Base-by-base conservation (phyloP, 108 stramenopile species). In the Discostella pseudostelligera region DNA sequence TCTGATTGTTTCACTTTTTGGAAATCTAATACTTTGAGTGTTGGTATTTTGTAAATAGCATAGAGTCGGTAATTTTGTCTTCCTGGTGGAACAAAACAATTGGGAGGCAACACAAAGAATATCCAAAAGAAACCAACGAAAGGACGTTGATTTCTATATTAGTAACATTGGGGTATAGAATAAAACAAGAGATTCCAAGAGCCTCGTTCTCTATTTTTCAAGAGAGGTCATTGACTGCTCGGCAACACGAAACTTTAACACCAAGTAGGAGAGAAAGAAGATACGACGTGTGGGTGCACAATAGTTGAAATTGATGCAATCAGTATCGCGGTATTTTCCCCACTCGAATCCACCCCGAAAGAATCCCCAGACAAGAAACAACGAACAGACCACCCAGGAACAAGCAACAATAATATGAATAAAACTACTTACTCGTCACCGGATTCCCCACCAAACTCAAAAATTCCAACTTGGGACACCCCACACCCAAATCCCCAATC, bases 41-140 rank as follows among this genome's bases (percentile, higher is more conserved):
- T 76, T n/a, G 88, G 87, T 59, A 86, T 74, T 73, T 81, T 76
- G 61, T 79, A 43, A 44, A 91, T 86, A 44, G 66, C 66, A 59
- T 83, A 78, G 25, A 93, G 72, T 22, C 92, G 76, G 67, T 93
- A 93, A 64, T 93, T 83, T 61, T 92, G 91, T 67, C 88, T 82
- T 67, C 84, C 90, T 92, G 43, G 49, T 36, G 44, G 5, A 46
- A 54, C 19, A 0, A 53, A 29, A 14, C 0, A 59, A 12, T 20
- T 7, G 32, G 50, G 42, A 12, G 53, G 16, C 35, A 62, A 6
- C 39, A 17, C 12, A 53, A 5, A 49, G 26, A 21, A 10, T 49
- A 35, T 29, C 16, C 19, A 50, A 36, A 45, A 54, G 43, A 45
- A 54, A 74, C 47, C 60, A 43, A 61, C 53, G 66, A 45, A 48